phyloP scores from a whole-genome alignment of 345 rosid genomes.

The Gossypium mustelinum region DNA sequence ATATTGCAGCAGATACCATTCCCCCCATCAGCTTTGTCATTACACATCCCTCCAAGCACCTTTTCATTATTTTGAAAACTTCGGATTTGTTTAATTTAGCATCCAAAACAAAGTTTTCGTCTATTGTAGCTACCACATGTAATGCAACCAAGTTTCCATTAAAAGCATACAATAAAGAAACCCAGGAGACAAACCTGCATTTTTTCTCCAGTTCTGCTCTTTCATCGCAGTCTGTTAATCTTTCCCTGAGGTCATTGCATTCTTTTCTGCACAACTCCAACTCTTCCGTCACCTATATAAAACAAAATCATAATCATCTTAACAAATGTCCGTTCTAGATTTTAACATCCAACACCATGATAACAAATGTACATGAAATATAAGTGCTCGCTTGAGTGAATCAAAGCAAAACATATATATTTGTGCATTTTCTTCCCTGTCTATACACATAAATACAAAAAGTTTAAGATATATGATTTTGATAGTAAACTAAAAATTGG shows the following conservation, averaged over 20 bases:
- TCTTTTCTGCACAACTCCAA: slow-evolving; percentile 54
- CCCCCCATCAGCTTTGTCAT: no score
- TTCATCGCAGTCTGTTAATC: slow-evolving; percentile 39
- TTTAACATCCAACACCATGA: background rate
- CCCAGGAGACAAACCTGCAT: slow-evolving; percentile 49
- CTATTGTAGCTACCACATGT: background rate
- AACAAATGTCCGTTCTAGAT: background rate
- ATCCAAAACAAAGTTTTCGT: background rate
- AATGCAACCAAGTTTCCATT: background rate
- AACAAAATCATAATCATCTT: slow-evolving; percentile 3
- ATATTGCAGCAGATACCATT: background rate
- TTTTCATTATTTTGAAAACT: background rate
- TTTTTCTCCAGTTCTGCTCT: slow-evolving; percentile 39
- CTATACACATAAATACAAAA: no score
- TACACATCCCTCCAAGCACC: background rate
- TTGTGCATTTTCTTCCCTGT: no score
- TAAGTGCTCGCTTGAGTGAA: no score
- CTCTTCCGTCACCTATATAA: slow-evolving; percentile 49
- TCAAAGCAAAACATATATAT: no score
- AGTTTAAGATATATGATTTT: no score
- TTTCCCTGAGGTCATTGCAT: slow-evolving; percentile 45
- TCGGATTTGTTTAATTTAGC: background rate
- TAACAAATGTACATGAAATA: no score
- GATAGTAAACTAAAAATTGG: no score
- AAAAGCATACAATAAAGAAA: background rate